Evolutionary conservation across 2,329 filamentous ascomycete genomes (phyloP), one percentile per base, ranked within the genome.

Genomic region (Aureobasidium sp.): DNA sequence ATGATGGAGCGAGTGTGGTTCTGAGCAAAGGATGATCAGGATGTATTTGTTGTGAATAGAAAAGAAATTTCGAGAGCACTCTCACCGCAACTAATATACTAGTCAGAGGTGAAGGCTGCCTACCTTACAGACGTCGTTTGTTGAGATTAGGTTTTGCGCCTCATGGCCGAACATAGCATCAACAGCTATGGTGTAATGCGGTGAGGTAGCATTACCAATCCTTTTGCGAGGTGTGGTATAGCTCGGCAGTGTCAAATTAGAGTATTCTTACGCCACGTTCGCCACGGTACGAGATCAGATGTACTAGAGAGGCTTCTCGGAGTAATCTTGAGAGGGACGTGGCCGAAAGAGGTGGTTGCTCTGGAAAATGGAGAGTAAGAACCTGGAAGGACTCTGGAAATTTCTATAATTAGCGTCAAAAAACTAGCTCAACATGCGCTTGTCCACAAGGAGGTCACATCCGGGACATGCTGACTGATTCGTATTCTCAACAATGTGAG

Each of bases 41-140:
- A 48, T 48, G 42, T 20, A 39, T 17, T 44, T 59, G 31, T 48
- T 37, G 42, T 59, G 31, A 29, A 59, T 59, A 4, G 41, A 34
- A 31, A 8, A 59, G n/a, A 39, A 34, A 59, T 47, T 48, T 9
- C 20, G 15, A 14, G n/a, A 27, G 42, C n/a, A 42, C 14, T 7
- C 22, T 31, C 45, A 60, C 44, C 44, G 44, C 36, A 47, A 51
- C 29, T 60, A 41, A 51, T 60, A 60, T 60, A 60, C 34, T 59
- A 27, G 41, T 48, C 44, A 37, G 42, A 39, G 29, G 22, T 7
- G 5, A 29, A 20, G 22, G 9, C 25, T 44, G 31, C 53, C 44
- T 49, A 31, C 31, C 17, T 5, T 14, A 31, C n/a, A 37, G 11
- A 14, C 31, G 15, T 15, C 39, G 36, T 17, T 34, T 17, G 34